These are phyloP conservation scores for Phytophthora litchii DNA, from an alignment of 352 stramenopile species.

Conservation along the genomic window DNA sequence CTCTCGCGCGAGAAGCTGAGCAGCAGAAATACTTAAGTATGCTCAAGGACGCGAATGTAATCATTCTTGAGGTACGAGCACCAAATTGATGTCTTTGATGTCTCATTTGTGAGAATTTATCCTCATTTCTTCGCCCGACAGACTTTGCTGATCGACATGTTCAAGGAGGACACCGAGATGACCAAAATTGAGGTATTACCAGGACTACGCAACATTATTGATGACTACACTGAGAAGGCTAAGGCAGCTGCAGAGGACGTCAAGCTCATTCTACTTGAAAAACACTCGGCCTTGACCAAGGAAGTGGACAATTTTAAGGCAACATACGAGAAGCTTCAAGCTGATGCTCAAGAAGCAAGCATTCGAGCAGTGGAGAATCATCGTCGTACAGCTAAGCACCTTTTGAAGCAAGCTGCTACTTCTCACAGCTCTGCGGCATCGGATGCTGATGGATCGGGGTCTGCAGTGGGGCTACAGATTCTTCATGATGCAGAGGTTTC, in stretches of 20 bases:
- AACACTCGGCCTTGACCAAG: constrained; percentile 54
- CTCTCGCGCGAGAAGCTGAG: constrained; percentile 72
- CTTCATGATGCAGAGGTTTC: constrained; percentile 84
- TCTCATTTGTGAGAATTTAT: background rate
- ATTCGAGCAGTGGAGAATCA: constrained; percentile 85
- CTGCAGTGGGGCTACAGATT: constrained; percentile 60
- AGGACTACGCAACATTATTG: constrained; percentile 88
- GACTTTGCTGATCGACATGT: constrained; percentile 92
- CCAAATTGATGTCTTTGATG: background rate
- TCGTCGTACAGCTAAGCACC: constrained; percentile 71
- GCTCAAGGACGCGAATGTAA: constrained; percentile 87
- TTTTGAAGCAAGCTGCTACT: constrained; percentile 63
- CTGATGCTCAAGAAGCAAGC: constrained; percentile 73
- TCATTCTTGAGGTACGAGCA: constrained; percentile 71
- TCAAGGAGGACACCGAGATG: constrained; percentile 92
- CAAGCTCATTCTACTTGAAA: constrained; percentile 80
- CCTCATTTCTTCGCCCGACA: constrained; percentile 19
- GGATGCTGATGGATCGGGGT: constrained; percentile 41
- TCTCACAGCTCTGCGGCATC: constrained; percentile 20
- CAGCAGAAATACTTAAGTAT: constrained; percentile 82
- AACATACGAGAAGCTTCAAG: constrained; percentile 71
- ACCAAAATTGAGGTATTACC: constrained; percentile 91
- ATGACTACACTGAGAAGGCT: constrained; percentile 90
- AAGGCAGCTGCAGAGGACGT: constrained; percentile 85
- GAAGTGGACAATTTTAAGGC: constrained; percentile 65